Base-by-base conservation (phyloP, 2,329 filamentous ascomycete species). In the Pezicula carpinea region DNA sequence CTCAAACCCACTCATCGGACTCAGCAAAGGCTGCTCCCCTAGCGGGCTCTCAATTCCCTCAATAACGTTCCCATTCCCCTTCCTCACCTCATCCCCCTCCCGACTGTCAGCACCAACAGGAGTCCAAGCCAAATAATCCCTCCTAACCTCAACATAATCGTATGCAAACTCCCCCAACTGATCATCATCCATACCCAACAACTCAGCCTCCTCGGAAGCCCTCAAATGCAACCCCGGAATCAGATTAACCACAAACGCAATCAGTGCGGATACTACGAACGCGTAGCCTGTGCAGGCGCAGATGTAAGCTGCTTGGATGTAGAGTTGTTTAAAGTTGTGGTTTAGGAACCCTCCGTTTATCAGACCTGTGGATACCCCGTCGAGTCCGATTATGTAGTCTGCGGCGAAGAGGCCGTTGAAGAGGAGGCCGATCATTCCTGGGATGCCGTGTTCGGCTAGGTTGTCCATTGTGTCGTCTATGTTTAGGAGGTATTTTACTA, bases 111-210 rank as follows among this genome's bases (percentile, higher is more conserved):
- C 26, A n/a, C n/a, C n/a, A n/a, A 83, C 80, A 1, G 87, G 87
- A 26, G 85, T 89, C 87, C 87, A 91, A 51, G 87, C 87, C 33
- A 91, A 79, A 74, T 89, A 91, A 67, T 91, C 87, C 57, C 87
- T 81, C 63, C 87, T 84, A 49, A 91, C 86, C 75, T 91, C 87
- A 56, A 91, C 87, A 66, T 90, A 91, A 65, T 91, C 87, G 72
- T 90, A 91, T 5, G 86, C 87, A 64, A 90, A 91, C 69, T 91
- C 87, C 69, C 87, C 87, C 59, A 90, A 85, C 69, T 91, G 87
- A 70, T 90, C 86, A 64, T 91, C 87, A 62, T 91, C 87, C 85
- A 90, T 89, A 56, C 87, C 87, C 49, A 91, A 78, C 13, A 91
- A 79, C 68, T 91, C 87, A 23, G 87, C 87, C 66, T 89, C 83